Evolutionary conservation across 306 rosid genomes (phyloP), one percentile per base, ranked within the genome.

Genomic region (Ochetophila trinervis): DNA sequence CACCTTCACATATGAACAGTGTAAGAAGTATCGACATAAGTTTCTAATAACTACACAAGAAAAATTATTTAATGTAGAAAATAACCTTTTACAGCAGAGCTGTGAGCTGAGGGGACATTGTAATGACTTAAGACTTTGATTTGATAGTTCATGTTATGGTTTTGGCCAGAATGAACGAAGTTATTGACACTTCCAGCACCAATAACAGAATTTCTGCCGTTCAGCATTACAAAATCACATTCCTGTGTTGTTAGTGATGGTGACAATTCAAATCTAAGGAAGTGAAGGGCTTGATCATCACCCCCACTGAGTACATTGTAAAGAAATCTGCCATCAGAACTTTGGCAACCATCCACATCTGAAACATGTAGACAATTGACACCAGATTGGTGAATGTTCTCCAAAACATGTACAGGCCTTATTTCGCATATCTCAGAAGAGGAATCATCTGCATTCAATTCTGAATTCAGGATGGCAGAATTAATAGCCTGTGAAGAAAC

Each of bases 321-420:
- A 63, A 72, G 36, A 45, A 56, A 70, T 69, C 78, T 70, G 68
- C 60, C 53, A n/a, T 71, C 74, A 71, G 66, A 52, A 53, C 60
- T 68, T 78, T 53, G 73, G 63, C 57, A 69, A 73, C 71, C 76
- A 62, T 71, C 78, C 57, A 78, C 82, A 79, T 78, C 80, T 23
- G 99, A 85, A 81, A 93, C 87, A 66, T 90, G 94, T 57, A 90
- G 91, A 81, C 90, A 93, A 73, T 93, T 93, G 73, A 93, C 97
- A 35, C 97, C 99, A 52, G 99, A 93, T 76, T 86, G 96, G 66
- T 93, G 99, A 77, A 71, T 74, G 72, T 75, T 77, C 75, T 62
- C 64, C 60, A 90, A 49, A 72, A 81, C 75, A 81, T 53, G 78
- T 52, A 76, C 75, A 68, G 97, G 86, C 63, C 72, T 77, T 82